phyloP scores from a whole-genome alignment of 148 eudicot species.

The Arbutus unedo region DNA sequence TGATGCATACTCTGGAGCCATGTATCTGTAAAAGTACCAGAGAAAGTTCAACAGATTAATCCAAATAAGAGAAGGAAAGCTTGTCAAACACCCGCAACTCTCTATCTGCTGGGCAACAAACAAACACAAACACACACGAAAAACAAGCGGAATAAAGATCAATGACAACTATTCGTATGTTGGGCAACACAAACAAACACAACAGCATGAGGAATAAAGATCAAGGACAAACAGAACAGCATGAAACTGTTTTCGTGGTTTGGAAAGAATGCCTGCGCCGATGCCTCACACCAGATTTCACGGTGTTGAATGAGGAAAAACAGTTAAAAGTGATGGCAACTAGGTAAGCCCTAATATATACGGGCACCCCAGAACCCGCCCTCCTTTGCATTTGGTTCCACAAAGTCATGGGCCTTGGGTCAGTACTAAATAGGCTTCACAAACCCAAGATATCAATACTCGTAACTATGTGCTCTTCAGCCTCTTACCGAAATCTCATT shows the following conservation, averaged over 20 bases:
- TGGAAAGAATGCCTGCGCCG: not conserved
- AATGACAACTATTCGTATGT: not conserved
- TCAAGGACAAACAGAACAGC: not conserved
- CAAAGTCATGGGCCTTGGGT: not conserved
- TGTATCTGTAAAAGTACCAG: slow-evolving; percentile 51
- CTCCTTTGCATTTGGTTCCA: not conserved
- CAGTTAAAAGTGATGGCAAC: not conserved
- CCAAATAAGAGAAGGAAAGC: not conserved
- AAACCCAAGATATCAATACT: not conserved
- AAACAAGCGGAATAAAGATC: not conserved
- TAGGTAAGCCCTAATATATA: not conserved
- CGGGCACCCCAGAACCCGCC: not conserved
- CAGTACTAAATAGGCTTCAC: not conserved
- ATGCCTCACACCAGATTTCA: not conserved
- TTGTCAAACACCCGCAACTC: not conserved
- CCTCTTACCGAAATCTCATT: not conserved
- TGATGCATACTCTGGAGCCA: slow-evolving; percentile 99
- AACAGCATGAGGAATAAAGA: not conserved
- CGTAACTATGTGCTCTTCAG: not conserved
- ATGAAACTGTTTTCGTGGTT: not conserved
- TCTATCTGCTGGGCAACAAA: not conserved
- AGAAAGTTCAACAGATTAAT: slow-evolving; percentile 6
- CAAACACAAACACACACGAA: not conserved
- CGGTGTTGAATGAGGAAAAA: not conserved
- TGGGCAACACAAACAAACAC: not conserved